Evolutionary conservation across 208 protist genomes (phyloP).

Genomic region (Endotrypanum monterogeii): DNA sequence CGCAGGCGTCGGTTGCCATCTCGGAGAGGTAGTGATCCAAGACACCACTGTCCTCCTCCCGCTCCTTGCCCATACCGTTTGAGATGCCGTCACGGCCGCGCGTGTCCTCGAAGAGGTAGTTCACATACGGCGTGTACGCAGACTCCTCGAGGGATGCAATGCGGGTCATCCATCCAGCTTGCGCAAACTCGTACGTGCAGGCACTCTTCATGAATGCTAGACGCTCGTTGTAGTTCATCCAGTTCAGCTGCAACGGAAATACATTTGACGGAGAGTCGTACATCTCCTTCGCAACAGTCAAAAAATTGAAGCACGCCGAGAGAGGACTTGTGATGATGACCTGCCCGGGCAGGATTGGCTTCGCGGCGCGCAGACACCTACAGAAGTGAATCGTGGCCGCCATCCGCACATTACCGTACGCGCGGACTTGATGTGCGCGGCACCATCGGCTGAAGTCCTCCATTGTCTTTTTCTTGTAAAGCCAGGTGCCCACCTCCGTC

Average conservation of each 20-base stretch:
- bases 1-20: constrained; percentile 84
- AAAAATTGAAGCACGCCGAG: constrained; percentile 78
- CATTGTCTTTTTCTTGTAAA: constrained; percentile 79
- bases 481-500: constrained; percentile 80
- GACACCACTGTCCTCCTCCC: constrained; percentile 67
- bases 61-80: constrained; percentile 75
- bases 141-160: constrained; percentile 79
- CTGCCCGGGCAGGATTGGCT: constrained; percentile 59
- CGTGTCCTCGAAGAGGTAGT: constrained; percentile 85
- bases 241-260: constrained; percentile 84
- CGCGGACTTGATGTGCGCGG: constrained; percentile 56
- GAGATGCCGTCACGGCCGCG: constrained; percentile 78
- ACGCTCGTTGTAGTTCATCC: constrained; percentile 87
- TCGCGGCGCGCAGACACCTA: constrained; percentile 66
- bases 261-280: constrained; percentile 33
- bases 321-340: constrained; percentile 77
- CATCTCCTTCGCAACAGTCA: constrained; percentile 74
- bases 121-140: constrained; percentile 68
- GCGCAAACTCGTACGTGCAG: constrained; percentile 60
- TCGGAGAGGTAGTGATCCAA: constrained; percentile 83
- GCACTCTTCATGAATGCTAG: constrained; percentile 58
- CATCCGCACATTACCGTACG: constrained; percentile 78
- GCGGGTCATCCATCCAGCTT: constrained; percentile 81
- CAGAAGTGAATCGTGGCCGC: constrained; percentile 69
- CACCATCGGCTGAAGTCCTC: constrained; percentile 75